These are phyloP conservation scores for Solanum tarapatanum DNA, from an alignment of 257 asterid genomes.

Conservation along the genomic window DNA sequence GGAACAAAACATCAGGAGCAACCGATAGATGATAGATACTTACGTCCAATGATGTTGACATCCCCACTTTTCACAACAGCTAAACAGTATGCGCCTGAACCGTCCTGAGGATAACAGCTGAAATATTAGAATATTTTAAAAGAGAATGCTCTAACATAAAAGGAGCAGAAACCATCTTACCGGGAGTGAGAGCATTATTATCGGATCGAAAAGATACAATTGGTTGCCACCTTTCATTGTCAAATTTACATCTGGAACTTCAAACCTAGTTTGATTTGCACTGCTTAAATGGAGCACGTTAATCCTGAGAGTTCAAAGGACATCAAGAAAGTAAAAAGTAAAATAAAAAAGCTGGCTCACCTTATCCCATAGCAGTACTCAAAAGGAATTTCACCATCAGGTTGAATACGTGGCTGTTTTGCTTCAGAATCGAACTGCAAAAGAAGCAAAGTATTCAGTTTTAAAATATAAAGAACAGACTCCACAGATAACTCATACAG, in stretches of 20 bases:
- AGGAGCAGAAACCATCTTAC: conserved; percentile 21
- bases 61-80: conserved; percentile 70
- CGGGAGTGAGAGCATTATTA: conserved; percentile 29
- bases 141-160: not conserved
- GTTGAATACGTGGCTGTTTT: conserved; percentile 42
- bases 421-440: conserved; percentile 60
- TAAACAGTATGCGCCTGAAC: conserved; percentile 53
- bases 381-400: conserved; percentile 37
- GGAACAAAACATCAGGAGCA: not conserved
- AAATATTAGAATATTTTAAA: conserved; percentile 7
- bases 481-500: not conserved
- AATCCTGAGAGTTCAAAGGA: not conserved
- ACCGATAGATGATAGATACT: conserved; percentile 22
- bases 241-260: conserved; percentile 52
- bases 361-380: conserved; percentile 68
- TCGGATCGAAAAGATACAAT: conserved; percentile 35
- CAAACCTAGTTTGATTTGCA: conserved; percentile 33
- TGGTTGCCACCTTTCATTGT: conserved; percentile 74
- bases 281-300: conserved; percentile 28
- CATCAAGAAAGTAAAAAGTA: not conserved
- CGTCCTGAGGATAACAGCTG: conserved; percentile 22
- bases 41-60: conserved; percentile 88
- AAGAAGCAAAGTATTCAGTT: not conserved
- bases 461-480: not conserved
- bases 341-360: conserved; percentile 13